Percentiles rank a stretch among this genome's conserved stretches.
These are phyloP conservation scores for Xenoacremonium recifei DNA, from an alignment of 2,329 filamentous ascomycete species.

Conservation along the genomic window DNA sequence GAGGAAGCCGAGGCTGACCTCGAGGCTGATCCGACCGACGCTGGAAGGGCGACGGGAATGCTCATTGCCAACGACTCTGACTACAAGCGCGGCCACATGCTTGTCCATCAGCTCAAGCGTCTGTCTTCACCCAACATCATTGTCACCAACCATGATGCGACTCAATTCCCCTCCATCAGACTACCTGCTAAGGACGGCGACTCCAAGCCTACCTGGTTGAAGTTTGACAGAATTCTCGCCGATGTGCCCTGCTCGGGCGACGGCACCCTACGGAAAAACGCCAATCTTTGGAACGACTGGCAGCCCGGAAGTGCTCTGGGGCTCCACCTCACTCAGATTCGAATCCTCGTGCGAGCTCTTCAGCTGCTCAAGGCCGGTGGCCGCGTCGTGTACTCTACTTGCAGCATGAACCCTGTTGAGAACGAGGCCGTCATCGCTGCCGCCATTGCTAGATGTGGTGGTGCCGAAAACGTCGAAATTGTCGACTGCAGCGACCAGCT, in stretches of 20 bases:
- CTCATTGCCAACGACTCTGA: conserved; percentile 95
- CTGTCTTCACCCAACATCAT: conserved; percentile 95
- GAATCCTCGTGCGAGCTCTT: conserved; percentile 86
- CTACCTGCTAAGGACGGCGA: conserved; percentile 61
- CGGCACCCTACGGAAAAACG: conserved; percentile 90
- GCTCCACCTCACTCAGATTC: conserved; percentile 80
- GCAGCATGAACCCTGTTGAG: conserved; percentile 97
- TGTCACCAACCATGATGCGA: conserved; percentile 97
- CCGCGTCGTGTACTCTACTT: conserved; percentile 95
- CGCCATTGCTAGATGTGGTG: conserved; percentile 88
- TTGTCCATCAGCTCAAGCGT: conserved; percentile 96
- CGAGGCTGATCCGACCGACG: conserved; percentile 63
- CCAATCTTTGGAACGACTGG: conserved; percentile 95
- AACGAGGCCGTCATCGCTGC: conserved; percentile 90
- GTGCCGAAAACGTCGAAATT: conserved; percentile 75
- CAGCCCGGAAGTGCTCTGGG: conserved; percentile 82
- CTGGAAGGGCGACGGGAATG: conserved; percentile 85
- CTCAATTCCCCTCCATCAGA: conserved; percentile 88
- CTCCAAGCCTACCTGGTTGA: conserved; percentile 70
- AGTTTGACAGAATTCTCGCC: conserved; percentile 94
- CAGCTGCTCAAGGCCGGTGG: conserved; percentile 97
- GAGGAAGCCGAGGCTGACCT: conserved; percentile 50
- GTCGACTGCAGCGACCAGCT: conserved; percentile 80
- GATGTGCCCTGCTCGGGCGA: conserved; percentile 98
- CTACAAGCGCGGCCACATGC: conserved; percentile 94